Evolutionary conservation across 2,329 filamentous ascomycete genomes (phyloP), one percentile per base, ranked within the genome.

Genomic region (Xylariaceae sp.): DNA sequence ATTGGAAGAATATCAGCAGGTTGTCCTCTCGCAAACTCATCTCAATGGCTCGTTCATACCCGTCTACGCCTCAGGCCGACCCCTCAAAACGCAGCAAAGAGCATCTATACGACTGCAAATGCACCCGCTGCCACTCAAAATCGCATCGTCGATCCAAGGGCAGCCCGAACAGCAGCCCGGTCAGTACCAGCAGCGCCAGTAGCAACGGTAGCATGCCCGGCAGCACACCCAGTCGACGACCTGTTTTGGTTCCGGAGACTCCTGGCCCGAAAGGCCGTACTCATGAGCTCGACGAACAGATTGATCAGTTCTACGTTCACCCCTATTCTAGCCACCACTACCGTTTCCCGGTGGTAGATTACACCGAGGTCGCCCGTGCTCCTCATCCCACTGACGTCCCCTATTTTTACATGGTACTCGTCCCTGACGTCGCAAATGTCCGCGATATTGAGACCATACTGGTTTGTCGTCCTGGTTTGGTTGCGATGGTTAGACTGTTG

Each of bases 281-380:
- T n/a, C 41, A 15, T 13, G 13, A 15, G 13, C 41, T 30, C 4
- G 23, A 45, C 13, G 41, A 45, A 45, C 10, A 45, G 41, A 45
- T 56, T 1, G 11, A 41, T 4, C 54, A 67, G 41, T 11, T 68
- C 51, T 68, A 68, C 56, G 60, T 71, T 6, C 67, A 67, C 55
- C 67, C 69, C 1, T 55, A 54, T 55, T 65, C 64, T 1, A 39
- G 50, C 2, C 45, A 51, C 8, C 67, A 71, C 51, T 58, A 68
- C 37, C 63, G 57, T 9, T 67, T 72, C 47, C 63, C 70, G 2
- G 65, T 72, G 2, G 68, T 72, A n/a, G 58, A 71, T 60, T 64
- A 69, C 61, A 67, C 61, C 47, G 30, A 55, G 2, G 51, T 23
- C 10, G 45, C 55, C 35, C 60, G 60, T n/a, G 48, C 37, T 10